phyloP scores from a whole-genome alignment of 2,329 filamentous ascomycete genomes.

The Albophoma yamanashiensis region DNA sequence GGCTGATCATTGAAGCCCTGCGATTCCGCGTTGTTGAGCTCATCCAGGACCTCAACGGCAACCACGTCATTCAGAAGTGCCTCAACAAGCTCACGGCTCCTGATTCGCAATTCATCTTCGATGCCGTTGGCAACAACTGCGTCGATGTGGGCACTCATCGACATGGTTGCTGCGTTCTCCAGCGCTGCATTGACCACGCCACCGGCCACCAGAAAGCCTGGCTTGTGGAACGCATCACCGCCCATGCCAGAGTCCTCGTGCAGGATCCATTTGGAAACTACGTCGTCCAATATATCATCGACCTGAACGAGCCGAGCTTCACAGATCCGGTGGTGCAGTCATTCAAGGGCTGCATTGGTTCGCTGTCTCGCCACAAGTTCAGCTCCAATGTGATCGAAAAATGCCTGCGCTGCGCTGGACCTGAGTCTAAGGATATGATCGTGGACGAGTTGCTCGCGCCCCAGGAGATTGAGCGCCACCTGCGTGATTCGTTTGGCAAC shows the following conservation, averaged over 20 bases:
- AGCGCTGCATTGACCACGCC: conserved; percentile 96
- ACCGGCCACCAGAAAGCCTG: conserved; percentile 80
- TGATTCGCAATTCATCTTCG: conserved; percentile 94
- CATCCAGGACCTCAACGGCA: conserved; percentile 95
- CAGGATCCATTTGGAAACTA: conserved; percentile 99
- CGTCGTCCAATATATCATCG: conserved; percentile 96
- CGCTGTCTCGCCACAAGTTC: conserved; percentile 89
- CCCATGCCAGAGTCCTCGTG: conserved; percentile 78
- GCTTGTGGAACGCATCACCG: conserved; percentile 78
- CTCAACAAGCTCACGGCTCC: conserved; percentile 80
- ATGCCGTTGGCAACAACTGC: conserved; percentile 79
- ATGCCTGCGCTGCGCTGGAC: conserved; percentile 73
- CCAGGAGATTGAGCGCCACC: conserved; percentile 73
- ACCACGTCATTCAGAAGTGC: conserved; percentile 98
- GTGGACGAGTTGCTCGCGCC: conserved; percentile 69
- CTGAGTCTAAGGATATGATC: conserved; percentile 65
- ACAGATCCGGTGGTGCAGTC: conserved; percentile 78
- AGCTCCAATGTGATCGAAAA: conserved; percentile 99
- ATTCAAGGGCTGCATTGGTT: conserved; percentile 64
- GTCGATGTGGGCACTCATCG: conserved; percentile 91
- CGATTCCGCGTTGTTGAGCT: conserved; percentile 79
- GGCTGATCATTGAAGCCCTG: conserved; percentile 79
- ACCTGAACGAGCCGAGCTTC: conserved; percentile 78
- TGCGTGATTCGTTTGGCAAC: conserved; percentile 91
- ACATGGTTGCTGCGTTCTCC: conserved; percentile 94